Conservation (phyloP, 108 stramenopile species). For the Mayamaea pseudoterrestris region DNA sequence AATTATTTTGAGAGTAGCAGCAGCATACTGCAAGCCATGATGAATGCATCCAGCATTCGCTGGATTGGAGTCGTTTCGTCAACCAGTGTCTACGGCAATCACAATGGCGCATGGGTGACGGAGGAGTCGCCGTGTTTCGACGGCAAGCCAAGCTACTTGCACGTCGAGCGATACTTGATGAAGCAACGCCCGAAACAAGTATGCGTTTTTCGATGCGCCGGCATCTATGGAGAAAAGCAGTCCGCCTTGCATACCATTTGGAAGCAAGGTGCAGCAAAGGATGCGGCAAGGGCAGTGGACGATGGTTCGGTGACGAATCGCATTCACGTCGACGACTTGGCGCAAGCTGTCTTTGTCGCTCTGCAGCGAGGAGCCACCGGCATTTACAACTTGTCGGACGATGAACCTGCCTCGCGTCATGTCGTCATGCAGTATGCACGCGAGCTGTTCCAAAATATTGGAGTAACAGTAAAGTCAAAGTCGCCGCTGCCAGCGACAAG, state of each 20-base stretch:
- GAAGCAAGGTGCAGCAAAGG: not conserved
- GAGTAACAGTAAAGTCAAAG: not conserved
- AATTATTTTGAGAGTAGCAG: constrained; percentile 4
- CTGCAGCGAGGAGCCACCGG: constrained; percentile 8
- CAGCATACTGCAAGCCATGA: no score
- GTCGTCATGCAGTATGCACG: constrained; percentile 32
- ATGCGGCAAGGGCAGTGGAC: not conserved
- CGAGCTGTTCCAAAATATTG: constrained; percentile 16
- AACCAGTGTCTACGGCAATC: constrained; percentile 78
- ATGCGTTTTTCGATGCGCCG: constrained; percentile 59
- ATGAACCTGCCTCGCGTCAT: constrained; percentile 34
- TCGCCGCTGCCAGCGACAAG: not conserved
- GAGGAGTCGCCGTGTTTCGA: constrained; percentile 34
- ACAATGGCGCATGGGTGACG: constrained; percentile 47
- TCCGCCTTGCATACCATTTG: constrained; percentile 61
- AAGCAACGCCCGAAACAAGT: no score
- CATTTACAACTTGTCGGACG: constrained; percentile 59
- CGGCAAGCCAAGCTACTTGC: no score
- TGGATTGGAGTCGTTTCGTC: constrained; percentile 59
- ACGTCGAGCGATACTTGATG: no score
- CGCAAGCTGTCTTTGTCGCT: constrained; percentile 29
- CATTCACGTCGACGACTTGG: constrained; percentile 49
- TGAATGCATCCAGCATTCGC: constrained; percentile 3
- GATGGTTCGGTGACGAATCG: constrained; percentile 34
- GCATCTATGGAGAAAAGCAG: constrained; percentile 47